These are phyloP conservation scores for Asterophora lycoperdoides DNA, from an alignment of 768 basidiomycete genomes.

Conservation along the genomic window DNA sequence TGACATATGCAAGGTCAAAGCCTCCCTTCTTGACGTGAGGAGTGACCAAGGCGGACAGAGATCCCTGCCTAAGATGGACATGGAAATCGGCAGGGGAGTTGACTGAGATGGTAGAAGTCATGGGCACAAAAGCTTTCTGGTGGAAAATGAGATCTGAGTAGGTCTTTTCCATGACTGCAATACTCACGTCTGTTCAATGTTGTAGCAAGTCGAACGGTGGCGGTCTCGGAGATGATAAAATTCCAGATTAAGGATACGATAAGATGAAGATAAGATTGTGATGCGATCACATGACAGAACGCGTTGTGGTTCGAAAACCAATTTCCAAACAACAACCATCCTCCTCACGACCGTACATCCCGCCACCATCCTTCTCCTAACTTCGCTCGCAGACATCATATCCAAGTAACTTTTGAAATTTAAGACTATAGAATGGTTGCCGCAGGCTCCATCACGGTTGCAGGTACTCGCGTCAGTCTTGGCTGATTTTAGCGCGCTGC, in stretches of 20 bases:
- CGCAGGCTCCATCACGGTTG: constrained; percentile 85
- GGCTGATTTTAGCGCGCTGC: constrained; percentile 8
- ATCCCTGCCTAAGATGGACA: constrained; percentile 91
- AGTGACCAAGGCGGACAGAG: constrained; percentile 75
- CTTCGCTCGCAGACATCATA: not conserved
- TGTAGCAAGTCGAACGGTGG: not conserved
- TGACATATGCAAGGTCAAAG: constrained; percentile 90
- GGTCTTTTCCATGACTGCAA: not conserved
- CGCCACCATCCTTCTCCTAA: constrained; percentile 3
- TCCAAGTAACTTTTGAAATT: constrained; percentile 2
- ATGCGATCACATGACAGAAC: constrained; percentile 29
- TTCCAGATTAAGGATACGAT: not conserved
- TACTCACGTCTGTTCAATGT: not conserved
- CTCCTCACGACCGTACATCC: constrained; percentile 1
- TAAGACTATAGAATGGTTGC: constrained; percentile 56
- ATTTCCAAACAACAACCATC: constrained; percentile 14
- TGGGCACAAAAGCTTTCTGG: constrained; percentile 10
- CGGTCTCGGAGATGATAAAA: too few relatives aligned
- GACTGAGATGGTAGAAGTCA: constrained; percentile 39
- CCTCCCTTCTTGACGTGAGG: constrained; percentile 91
- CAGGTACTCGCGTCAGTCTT: constrained; percentile 45
- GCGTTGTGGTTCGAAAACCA: constrained; percentile 21
- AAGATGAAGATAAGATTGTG: not conserved
- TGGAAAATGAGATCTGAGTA: not conserved
- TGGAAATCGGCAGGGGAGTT: constrained; percentile 87